Conservation (phyloP, 2,329 filamentous ascomycete genomes). For the Arachnomyces sp. region DNA sequence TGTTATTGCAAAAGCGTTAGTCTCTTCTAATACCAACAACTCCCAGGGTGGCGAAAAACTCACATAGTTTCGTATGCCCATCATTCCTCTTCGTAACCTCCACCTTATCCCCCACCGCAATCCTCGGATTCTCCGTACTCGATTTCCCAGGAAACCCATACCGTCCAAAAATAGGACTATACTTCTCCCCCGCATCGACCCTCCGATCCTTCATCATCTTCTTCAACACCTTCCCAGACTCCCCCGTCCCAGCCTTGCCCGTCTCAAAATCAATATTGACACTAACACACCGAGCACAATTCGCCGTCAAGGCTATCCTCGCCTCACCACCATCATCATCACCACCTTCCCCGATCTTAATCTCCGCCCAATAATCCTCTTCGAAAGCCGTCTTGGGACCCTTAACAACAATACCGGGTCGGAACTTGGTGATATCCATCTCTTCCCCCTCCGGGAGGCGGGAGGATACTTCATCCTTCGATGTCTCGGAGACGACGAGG, state of each 20-base stretch:
- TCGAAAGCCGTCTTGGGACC: constrained; percentile 53
- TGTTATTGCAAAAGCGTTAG: constrained; percentile 13
- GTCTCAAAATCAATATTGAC: constrained; percentile 66
- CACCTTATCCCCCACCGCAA: constrained; percentile 53
- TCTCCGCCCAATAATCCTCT: constrained; percentile 65
- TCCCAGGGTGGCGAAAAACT: constrained; percentile 20
- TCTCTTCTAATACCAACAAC: too few relatives aligned
- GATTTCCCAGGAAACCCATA: constrained; percentile 55
- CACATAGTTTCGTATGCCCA: constrained; percentile 50
- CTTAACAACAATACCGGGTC: constrained; percentile 64
- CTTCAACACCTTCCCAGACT: constrained; percentile 58
- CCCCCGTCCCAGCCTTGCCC: constrained; percentile 51
- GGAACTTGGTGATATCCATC: constrained; percentile 62
- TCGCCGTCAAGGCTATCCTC: constrained; percentile 55
- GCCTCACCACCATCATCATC: constrained; percentile 4
- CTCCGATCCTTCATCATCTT: constrained; percentile 62
- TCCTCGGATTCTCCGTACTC: constrained; percentile 24
- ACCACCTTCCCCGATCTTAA: constrained; percentile 36
- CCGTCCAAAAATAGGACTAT: constrained; percentile 63
- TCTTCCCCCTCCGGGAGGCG: constrained; percentile 44
- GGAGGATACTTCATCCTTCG: constrained; percentile 57
- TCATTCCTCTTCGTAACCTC: constrained; percentile 43
- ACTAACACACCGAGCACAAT: constrained; percentile 62
- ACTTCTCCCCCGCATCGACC: constrained; percentile 62
- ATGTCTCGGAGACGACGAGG: constrained; percentile 63